These are phyloP conservation scores for Saccharomycopsis malanga DNA, from an alignment of 805 yeast species.

Conservation along the genomic window DNA sequence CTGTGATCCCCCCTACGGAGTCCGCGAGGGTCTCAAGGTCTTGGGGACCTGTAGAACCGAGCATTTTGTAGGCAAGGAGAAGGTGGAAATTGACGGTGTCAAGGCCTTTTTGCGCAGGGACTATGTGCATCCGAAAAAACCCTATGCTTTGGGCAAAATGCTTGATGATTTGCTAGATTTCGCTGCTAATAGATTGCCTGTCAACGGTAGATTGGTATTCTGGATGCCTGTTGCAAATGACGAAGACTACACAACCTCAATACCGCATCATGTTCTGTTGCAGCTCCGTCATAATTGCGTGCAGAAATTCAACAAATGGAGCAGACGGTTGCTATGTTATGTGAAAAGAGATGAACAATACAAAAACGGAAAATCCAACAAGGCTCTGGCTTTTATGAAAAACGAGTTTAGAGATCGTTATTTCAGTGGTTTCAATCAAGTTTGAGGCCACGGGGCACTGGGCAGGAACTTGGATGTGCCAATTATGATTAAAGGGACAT, in stretches of 20 bases:
- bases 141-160: constrained; percentile 71
- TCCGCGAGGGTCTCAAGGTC: constrained; percentile 89
- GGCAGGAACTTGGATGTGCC: no score
- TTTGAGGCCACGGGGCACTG: no score
- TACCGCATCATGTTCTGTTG: constrained; percentile 73
- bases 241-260: constrained; percentile 53
- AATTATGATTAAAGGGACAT: no score
- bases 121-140: constrained; percentile 88
- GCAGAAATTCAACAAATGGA: constrained; percentile 91
- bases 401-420: constrained; percentile 72
- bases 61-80: constrained; percentile 65
- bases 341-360: constrained; percentile 50
- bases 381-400: constrained; percentile 27
- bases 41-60: constrained; percentile 75
- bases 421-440: constrained; percentile 61
- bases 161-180: constrained; percentile 72
- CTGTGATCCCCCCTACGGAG: constrained; percentile 98
- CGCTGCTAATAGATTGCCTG: constrained; percentile 62
- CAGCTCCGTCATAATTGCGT: constrained; percentile 68
- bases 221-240: constrained; percentile 99
- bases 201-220: constrained; percentile 76
- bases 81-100: constrained; percentile 68
- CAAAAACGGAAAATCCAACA: constrained; percentile 42
- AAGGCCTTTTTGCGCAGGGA: constrained; percentile 71
- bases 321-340: constrained; percentile 77